These are phyloP conservation scores for Mrakia blollopis DNA, from an alignment of 768 basidiomycete genomes.

Conservation along the genomic window DNA sequence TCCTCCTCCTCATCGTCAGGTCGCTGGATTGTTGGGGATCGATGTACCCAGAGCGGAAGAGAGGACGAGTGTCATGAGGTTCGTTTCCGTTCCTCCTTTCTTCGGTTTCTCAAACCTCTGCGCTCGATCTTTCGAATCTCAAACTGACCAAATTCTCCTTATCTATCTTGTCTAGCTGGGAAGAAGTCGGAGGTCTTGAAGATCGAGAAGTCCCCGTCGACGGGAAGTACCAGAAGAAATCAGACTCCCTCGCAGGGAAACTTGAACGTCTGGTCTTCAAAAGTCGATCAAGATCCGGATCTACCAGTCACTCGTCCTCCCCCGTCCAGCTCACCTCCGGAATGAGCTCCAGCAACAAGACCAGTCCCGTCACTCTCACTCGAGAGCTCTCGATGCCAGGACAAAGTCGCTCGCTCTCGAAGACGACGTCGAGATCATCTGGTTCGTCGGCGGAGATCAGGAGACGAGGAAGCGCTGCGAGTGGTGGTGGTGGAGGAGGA, in stretches of 20 bases:
- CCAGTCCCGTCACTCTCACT: slow-evolving; percentile 5
- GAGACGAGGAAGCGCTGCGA: not conserved
- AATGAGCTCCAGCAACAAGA: slow-evolving; percentile 10
- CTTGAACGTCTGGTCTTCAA: slow-evolving; percentile 36
- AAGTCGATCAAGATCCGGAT: slow-evolving; percentile 36
- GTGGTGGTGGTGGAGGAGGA: not conserved
- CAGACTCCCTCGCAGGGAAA: slow-evolving; percentile 39
- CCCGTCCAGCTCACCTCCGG: slow-evolving; percentile 25
- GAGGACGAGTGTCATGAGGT: slow-evolving; percentile 9
- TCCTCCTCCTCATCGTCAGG: not conserved
- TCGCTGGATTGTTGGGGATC: not conserved
- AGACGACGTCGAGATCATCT: slow-evolving; percentile 15
- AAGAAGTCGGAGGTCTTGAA: slow-evolving; percentile 38
- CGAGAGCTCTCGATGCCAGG: slow-evolving; percentile 24
- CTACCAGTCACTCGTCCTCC: not conserved
- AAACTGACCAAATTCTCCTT: not conserved
- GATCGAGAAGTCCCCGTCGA: slow-evolving; percentile 40
- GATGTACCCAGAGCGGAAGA: not conserved
- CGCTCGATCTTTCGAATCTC: not conserved
- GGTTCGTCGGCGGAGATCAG: not conserved
- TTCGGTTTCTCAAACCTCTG: too few relatives aligned
- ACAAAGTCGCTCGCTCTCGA: not conserved
- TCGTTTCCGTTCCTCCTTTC: not conserved
- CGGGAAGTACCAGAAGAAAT: slow-evolving; percentile 37
- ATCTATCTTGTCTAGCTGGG: slow-evolving; percentile 35